Conservation (phyloP, 2,329 filamentous ascomycete genomes). For the Onygena corvina region DNA sequence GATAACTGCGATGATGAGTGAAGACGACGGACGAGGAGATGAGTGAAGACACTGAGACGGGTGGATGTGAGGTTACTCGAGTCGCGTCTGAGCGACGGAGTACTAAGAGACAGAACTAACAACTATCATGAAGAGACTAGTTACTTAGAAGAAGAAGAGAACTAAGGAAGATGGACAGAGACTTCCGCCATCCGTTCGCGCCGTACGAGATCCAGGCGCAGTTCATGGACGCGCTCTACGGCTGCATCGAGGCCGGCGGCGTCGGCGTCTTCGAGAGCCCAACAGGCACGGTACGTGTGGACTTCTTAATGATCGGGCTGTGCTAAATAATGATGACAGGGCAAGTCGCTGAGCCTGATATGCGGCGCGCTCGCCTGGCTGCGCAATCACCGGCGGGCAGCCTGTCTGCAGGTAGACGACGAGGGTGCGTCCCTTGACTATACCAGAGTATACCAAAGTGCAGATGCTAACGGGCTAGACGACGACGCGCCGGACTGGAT, state of each 20-base stretch:
- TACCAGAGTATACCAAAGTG: not conserved
- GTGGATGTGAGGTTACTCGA: no score
- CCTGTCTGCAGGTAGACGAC: conserved; percentile 44
- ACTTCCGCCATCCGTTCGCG: conserved; percentile 78
- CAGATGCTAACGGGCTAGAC: conserved; percentile 5
- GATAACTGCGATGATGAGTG: no score
- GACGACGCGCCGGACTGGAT: conserved; percentile 77
- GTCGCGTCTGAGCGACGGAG: no score
- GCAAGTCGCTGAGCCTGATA: conserved; percentile 84
- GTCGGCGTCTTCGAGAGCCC: conserved; percentile 85
- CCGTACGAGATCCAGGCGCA: conserved; percentile 79
- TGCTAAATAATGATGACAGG: conserved; percentile 41
- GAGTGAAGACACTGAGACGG: no score
- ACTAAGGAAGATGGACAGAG: conserved; percentile 21
- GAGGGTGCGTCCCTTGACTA: not conserved
- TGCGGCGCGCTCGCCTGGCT: conserved; percentile 85
- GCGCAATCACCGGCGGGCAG: conserved; percentile 60
- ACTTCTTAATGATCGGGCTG: no score
- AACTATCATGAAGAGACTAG: no score
- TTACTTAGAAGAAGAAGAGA: conserved; percentile 26
- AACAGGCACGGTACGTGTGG: conserved; percentile 71
- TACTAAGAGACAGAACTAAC: not conserved
- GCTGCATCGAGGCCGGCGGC: conserved; percentile 65
- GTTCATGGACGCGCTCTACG: conserved; percentile 76
- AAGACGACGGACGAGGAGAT: no score